Evolutionary conservation across 2,329 filamentous ascomycete genomes (phyloP), one percentile per base, ranked within the genome.

Genomic region (Pyrenochaeta sp.): DNA sequence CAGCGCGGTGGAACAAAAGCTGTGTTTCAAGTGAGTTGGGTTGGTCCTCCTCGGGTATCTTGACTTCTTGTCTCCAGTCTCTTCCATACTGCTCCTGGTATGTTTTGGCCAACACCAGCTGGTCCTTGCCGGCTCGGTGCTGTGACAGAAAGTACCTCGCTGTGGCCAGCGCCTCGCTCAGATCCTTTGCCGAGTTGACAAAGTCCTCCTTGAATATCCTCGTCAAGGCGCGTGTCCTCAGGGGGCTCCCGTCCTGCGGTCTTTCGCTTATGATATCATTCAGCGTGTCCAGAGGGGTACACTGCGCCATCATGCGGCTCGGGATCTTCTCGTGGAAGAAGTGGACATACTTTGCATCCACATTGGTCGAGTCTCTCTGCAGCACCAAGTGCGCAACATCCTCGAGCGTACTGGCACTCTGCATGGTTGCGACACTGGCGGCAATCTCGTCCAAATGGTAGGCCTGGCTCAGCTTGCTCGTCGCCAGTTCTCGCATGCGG

Each of bases 291-390:
- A 93, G 75, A 57, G 85, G 88, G 7, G 90, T 93, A 64, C 84
- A 87, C 66, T 91, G 85, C 31, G 87, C 89, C 71, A 95, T 79
- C 71, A 89, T 87, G 36, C 89, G 80, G 35, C 87, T 90, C 1
- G 90, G 89, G 21, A 95, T 93, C 83, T 94, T 95, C 76, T 96
- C 90, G 76, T 94, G 90, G 74, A 96, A 96, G 77, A 94, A 95
- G 71, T 95, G 90, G n/a, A 95, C 91, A 71, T 95, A 95, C 74
- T 89, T 90, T 23, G 90, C 91, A 67, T 95, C 90, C 37, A 81
- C 76, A 67, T 92, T 87, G 45, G 82, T 73, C n/a, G 85, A 81
- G 55, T 85, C 87, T 56, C 90, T 82, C 71, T 90, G 86, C 56
- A 95, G 77, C 29, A 96, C 91, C 56, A 89, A 79, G 5, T 83